Evolutionary conservation across 495 filamentous ascomycete species (phyloP).

Genomic region (Penicillium antarcticum): DNA sequence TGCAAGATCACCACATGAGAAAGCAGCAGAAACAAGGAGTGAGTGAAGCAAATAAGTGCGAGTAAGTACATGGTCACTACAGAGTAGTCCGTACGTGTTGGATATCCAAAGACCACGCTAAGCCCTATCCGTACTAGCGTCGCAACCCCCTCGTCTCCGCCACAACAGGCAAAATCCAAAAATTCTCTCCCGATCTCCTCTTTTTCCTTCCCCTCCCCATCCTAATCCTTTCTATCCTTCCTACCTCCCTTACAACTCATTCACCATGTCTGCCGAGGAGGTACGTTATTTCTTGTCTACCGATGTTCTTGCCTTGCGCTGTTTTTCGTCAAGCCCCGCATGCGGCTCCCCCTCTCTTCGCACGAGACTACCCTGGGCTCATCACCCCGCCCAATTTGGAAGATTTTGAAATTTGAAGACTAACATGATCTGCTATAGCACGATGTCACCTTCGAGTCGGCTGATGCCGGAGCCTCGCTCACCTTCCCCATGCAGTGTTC

Average conservation of each 20-base stretch:
- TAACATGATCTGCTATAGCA: conserved; percentile 51
- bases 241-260: conserved; percentile 13
- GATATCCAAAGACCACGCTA: conserved; percentile 19
- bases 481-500: conserved; percentile 99
- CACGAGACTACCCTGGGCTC: conserved; percentile 12
- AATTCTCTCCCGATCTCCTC: conserved; percentile 15
- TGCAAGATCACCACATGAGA: conserved; percentile 7
- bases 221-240: conserved; percentile 8
- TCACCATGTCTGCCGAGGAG: conserved; percentile 44
- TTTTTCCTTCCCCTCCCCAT: conserved; percentile 19
- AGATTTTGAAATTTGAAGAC: neutral
- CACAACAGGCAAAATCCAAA: neutral
- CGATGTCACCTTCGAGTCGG: conserved; percentile 86
- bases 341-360: conserved; percentile 27
- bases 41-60: neutral
- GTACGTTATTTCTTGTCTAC: conserved; percentile 23
- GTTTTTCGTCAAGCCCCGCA: conserved; percentile 31
- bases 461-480: conserved; percentile 87
- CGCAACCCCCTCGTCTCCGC: neutral
- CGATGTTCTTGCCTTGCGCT: conserved; percentile 10
- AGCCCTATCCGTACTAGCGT: conserved; percentile 11
- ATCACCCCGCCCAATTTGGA: neutral
- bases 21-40: neutral
- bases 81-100: neutral
- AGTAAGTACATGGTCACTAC: neutral